Base-by-base conservation (phyloP, 805 yeast species). In the Kuraishia hungarica region DNA sequence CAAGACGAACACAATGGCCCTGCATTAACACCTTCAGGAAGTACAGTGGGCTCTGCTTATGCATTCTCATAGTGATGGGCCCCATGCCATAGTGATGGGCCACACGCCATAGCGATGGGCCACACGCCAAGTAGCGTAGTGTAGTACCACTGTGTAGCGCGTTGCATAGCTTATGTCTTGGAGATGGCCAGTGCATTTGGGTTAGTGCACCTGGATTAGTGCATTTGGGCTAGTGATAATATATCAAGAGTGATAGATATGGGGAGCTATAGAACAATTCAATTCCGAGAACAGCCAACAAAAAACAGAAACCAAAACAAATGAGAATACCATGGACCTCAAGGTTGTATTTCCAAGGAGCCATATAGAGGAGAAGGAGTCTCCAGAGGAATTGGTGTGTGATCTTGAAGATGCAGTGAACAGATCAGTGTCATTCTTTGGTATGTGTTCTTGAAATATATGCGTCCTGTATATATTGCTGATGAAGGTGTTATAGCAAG, bases 341-440 rank as follows among this genome's bases (percentile, higher is more conserved):
- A 28, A 20, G 22, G 50, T 46, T 19, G 21, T 20, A 20, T 47
- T 52, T 26, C 54, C 54, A 21, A 21, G 15, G 49, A 28, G 22
- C n/a, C 23, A 46, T n/a, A 28, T 47, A 19, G 51, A 21, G 5
- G 35, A 15, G 17, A 21, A n/a, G 2, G 29, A 22, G n/a, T 19
- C 24, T 2, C 28, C 48, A 21, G 29, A 20, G 28, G 29, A 48
- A 5, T n/a, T 24, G 48, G 20, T 52, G 43, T 39, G 19, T 17
- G 22, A 5, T 5, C 46, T 52, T 17, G 29, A 24, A 7, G 13
- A 26, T 2, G 47, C 39, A 8, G 46, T 20, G 50, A n/a, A 19
- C n/a, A 51, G 51, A 43, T 35, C 51, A 3, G 51, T 48, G 35
- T 39, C 51, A 21, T 48, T 47, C 20, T 53, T 53, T 29, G 39